Percentiles rank a stretch among this genome's conserved stretches.
These are phyloP conservation scores for Thinopyrum elongatum DNA, from an alignment of 176 grass and related monocot species.

Conservation along the genomic window DNA sequence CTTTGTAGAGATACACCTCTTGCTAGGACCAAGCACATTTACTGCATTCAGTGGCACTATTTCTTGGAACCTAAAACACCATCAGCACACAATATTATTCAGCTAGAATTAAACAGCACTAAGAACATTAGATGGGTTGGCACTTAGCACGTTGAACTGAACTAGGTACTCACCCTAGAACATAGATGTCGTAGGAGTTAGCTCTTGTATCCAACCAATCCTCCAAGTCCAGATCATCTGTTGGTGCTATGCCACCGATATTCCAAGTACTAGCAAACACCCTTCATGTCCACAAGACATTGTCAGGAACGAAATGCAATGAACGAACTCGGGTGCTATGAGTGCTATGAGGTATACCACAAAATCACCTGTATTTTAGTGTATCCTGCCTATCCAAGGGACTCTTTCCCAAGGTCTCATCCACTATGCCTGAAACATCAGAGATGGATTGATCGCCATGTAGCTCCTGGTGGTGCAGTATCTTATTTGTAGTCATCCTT, in stretches of 20 bases:
- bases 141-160: slow-evolving; percentile 6
- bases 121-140: neutral
- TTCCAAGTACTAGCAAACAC: slow-evolving; percentile 94
- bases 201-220: slow-evolving; percentile 71
- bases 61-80: slow-evolving; percentile 82
- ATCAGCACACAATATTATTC: slow-evolving; percentile 20
- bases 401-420: slow-evolving; percentile 44
- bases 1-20: slow-evolving; percentile 56
- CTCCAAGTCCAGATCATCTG: slow-evolving; percentile 74
- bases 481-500: slow-evolving; percentile 58
- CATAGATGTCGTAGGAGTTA: slow-evolving; percentile 83
- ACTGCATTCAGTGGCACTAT: slow-evolving; percentile 79
- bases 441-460: slow-evolving; percentile 39
- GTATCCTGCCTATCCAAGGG: slow-evolving; percentile 37
- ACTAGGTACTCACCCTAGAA: slow-evolving; percentile 84
- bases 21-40: slow-evolving; percentile 87
- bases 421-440: slow-evolving; percentile 50
- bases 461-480: slow-evolving; percentile 43
- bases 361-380: slow-evolving; percentile 69
- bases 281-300: slow-evolving; percentile 41
- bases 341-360: slow-evolving; percentile 1
- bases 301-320: slow-evolving; percentile 16
- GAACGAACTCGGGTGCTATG: slow-evolving; percentile 26
- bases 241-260: slow-evolving; percentile 64
- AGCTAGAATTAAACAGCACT: neutral